Evolutionary conservation across 768 basidiomycete genomes (phyloP).

Genomic region (Boletellus ananas): DNA sequence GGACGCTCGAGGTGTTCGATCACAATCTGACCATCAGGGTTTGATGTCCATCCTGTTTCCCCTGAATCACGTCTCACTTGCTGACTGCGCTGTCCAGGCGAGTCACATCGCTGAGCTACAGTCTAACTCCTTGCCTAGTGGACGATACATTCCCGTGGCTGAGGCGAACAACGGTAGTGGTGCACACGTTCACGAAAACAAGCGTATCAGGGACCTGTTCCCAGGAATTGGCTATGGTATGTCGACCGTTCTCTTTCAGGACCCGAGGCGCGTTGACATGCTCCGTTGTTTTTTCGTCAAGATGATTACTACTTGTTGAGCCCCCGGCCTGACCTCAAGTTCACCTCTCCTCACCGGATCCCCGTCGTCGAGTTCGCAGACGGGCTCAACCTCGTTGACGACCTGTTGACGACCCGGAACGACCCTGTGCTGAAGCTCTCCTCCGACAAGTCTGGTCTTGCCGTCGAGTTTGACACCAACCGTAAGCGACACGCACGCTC

Average conservation of each 20-base stretch:
- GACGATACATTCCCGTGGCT: constrained; percentile 44
- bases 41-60: not conserved
- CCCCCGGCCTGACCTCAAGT: constrained; percentile 31
- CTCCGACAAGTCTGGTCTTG: constrained; percentile 56
- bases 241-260: not conserved
- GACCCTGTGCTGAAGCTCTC: constrained; percentile 51
- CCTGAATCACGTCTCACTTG: not conserved
- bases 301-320: constrained; percentile 66
- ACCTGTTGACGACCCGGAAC: constrained; percentile 26
- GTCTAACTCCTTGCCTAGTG: constrained; percentile 47
- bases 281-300: constrained; percentile 18
- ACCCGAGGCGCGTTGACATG: not conserved
- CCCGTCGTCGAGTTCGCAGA: constrained; percentile 39
- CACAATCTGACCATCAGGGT: constrained; percentile 44
- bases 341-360: constrained; percentile 46
- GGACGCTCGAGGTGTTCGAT: constrained; percentile 47
- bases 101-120: constrained; percentile 53
- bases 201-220: constrained; percentile 54
- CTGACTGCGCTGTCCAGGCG: constrained; percentile 34
- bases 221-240: constrained; percentile 60
- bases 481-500: constrained; percentile 41
- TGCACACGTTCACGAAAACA: constrained; percentile 46
- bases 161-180: constrained; percentile 36
- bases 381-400: constrained; percentile 41
- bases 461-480: constrained; percentile 61